Percentiles rank a stretch among this genome's conserved stretches.
These are phyloP conservation scores for Hyphodiscus sp. DNA, from an alignment of 2,329 filamentous ascomycete species.

Conservation along the genomic window DNA sequence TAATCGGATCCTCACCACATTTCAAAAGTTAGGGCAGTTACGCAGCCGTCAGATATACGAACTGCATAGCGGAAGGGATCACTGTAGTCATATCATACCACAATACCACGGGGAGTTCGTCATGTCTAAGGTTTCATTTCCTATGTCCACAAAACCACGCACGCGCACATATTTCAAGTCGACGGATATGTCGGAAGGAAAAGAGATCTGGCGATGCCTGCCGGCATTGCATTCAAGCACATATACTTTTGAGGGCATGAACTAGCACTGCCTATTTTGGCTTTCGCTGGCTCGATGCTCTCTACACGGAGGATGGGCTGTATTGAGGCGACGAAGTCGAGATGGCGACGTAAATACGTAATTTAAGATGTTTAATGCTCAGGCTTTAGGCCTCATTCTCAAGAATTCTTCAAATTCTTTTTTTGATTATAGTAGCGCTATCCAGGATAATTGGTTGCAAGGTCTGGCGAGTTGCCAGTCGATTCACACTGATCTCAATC, in stretches of 20 bases:
- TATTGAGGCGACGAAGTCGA: neutral
- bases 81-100: conserved; percentile 23
- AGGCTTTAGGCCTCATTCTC: neutral
- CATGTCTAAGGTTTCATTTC: conserved; percentile 5
- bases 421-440: too few relatives aligned
- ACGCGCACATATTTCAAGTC: neutral
- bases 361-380: neutral
- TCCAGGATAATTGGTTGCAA: too few relatives aligned
- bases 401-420: too few relatives aligned
- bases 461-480: too few relatives aligned
- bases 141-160: conserved; percentile 13
- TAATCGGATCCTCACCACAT: conserved; percentile 36
- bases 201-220: neutral
- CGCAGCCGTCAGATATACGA: conserved; percentile 1
- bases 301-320: neutral
- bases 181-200: neutral
- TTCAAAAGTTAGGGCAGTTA: conserved; percentile 14
- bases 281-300: neutral
- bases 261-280: neutral
- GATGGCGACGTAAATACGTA: neutral
- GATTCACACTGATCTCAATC: too few relatives aligned
- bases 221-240: neutral
- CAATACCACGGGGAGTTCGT: conserved; percentile 23
- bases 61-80: conserved; percentile 5
- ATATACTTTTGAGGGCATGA: neutral